These are phyloP conservation scores for Chlorella variabilis DNA, from an alignment of 163 green algal species.

Conservation along the genomic window DNA sequence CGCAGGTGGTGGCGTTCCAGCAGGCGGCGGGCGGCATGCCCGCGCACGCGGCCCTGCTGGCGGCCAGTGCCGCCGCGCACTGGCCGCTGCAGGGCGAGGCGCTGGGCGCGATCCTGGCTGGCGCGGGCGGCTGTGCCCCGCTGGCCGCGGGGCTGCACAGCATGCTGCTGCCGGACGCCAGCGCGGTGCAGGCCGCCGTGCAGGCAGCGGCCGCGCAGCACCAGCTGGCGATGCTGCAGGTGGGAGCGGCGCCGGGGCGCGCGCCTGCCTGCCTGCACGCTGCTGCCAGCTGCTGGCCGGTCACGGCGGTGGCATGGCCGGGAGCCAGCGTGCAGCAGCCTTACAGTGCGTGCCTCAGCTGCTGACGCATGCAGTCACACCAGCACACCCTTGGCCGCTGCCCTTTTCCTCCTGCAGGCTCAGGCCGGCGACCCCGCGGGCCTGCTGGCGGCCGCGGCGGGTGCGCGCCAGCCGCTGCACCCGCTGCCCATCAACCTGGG, in stretches of 20 bases:
- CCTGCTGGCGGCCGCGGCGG: constrained; percentile 8
- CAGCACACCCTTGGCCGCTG: not conserved
- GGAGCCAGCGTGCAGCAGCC: too few species aligned
- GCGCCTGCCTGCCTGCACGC: not conserved
- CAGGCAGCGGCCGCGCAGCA: constrained; percentile 7
- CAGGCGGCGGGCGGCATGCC: not conserved
- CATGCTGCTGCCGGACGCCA: constrained; percentile 3
- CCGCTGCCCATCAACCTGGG: constrained; percentile 21
- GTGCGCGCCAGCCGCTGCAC: constrained; percentile 19
- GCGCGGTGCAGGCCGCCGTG: constrained; percentile 22
- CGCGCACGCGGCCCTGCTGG: constrained; percentile 2
- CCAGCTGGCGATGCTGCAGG: constrained; percentile 27
- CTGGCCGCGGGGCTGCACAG: constrained; percentile 25
- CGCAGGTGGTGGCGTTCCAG: constrained; percentile 15
- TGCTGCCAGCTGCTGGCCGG: not conserved
- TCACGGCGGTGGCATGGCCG: too few species aligned
- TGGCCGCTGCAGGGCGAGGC: not conserved
- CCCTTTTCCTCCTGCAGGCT: not conserved
- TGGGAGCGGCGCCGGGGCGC: not conserved
- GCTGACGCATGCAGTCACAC: too few species aligned
- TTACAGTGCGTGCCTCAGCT: too few species aligned
- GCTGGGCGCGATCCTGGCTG: not conserved
- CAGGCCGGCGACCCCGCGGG: not conserved
- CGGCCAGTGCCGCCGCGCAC: not conserved
- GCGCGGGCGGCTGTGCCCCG: not conserved